Evolutionary conservation across 768 basidiomycete genomes (phyloP).

Genomic region (Termitomyces sp.): DNA sequence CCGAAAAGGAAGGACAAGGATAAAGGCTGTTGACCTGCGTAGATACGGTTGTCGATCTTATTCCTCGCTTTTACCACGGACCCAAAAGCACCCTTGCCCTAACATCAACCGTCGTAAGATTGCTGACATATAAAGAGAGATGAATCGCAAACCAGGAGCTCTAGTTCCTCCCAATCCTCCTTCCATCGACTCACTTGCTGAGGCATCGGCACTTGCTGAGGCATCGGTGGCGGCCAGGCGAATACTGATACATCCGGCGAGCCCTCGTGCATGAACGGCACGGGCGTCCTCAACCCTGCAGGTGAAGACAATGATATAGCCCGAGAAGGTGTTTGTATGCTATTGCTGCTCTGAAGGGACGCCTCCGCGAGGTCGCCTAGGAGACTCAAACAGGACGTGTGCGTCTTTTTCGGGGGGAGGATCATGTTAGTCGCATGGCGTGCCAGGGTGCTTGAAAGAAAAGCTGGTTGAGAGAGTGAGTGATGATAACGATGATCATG

Average conservation of each 20-base stretch:
- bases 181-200: conserved; percentile 77
- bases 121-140: not conserved
- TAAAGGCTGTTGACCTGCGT: conserved; percentile 54
- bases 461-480: conserved; percentile 28
- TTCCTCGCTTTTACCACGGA: conserved; percentile 94
- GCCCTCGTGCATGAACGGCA: conserved; percentile 33
- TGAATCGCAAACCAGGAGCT: conserved; percentile 53
- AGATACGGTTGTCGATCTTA: conserved; percentile 79
- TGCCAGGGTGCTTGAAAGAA: conserved; percentile 46
- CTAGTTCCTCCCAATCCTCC: conserved; percentile 92
- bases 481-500: not conserved
- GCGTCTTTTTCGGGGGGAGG: conserved; percentile 48
- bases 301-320: conserved; percentile 21
- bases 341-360: conserved; percentile 21
- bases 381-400: conserved; percentile 49
- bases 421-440: conserved; percentile 57
- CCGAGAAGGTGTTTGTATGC: conserved; percentile 15
- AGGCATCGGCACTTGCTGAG: conserved; percentile 38
- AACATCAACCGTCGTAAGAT: not conserved
- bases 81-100: conserved; percentile 90
- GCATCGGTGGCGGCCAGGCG: conserved; percentile 36
- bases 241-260: conserved; percentile 71
- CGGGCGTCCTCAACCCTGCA: conserved; percentile 45
- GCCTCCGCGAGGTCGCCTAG: conserved; percentile 51
- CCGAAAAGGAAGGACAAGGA: not conserved